These are phyloP conservation scores for Trypethelium eluteriae DNA, from an alignment of 495 filamentous ascomycete species.

Conservation along the genomic window DNA sequence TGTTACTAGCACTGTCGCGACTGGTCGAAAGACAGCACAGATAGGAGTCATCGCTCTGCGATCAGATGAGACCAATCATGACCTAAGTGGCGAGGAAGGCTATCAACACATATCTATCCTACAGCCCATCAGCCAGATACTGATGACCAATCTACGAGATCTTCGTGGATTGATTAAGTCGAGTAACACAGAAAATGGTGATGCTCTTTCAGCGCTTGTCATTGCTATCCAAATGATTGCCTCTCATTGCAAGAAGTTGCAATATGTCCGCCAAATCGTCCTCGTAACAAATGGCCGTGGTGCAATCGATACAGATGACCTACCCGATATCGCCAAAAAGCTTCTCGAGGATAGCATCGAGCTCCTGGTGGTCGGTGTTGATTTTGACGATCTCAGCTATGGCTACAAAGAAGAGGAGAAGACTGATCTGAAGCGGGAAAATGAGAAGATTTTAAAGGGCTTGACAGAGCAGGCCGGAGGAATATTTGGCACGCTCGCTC, in stretches of 20 bases:
- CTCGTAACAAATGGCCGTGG: slow-evolving; percentile 76
- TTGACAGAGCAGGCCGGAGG: slow-evolving; percentile 64
- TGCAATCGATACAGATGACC: slow-evolving; percentile 55
- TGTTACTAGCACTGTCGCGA: slow-evolving; percentile 75
- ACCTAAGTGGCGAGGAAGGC: slow-evolving; percentile 51
- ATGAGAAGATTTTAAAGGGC: slow-evolving; percentile 58
- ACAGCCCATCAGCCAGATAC: slow-evolving; percentile 63
- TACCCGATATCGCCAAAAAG: slow-evolving; percentile 59
- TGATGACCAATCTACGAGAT: slow-evolving; percentile 58
- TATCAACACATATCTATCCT: slow-evolving; percentile 75
- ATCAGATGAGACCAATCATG: slow-evolving; percentile 68
- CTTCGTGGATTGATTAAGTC: slow-evolving; percentile 56
- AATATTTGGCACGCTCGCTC: slow-evolving; percentile 70
- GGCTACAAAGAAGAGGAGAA: slow-evolving; percentile 94
- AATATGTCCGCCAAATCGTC: slow-evolving; percentile 74
- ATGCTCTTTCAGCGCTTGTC: slow-evolving; percentile 79
- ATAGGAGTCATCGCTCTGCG: slow-evolving; percentile 76
- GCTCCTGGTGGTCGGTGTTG: slow-evolving; percentile 71
- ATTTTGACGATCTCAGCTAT: slow-evolving; percentile 89
- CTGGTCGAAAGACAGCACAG: slow-evolving; percentile 71
- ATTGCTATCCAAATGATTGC: slow-evolving; percentile 82
- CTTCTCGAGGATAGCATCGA: slow-evolving; percentile 70
- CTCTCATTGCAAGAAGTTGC: slow-evolving; percentile 74
- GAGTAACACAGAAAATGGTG: slow-evolving; percentile 64
- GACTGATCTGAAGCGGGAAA: slow-evolving; percentile 43